Conservation (phyloP, 2,329 filamentous ascomycete genomes). For the Phoma sp. region DNA sequence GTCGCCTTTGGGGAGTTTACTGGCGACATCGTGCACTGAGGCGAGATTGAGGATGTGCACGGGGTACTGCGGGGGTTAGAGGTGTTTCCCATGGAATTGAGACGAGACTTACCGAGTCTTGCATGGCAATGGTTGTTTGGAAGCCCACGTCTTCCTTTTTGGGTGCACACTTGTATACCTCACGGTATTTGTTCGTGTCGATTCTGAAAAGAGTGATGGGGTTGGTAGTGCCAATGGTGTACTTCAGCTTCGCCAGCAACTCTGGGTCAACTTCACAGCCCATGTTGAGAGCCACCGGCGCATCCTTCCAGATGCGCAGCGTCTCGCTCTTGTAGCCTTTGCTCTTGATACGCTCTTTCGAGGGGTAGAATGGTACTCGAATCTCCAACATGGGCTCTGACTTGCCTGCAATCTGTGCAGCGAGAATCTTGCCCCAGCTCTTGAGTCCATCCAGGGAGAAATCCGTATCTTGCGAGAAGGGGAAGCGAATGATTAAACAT, state of each 20-base stretch:
- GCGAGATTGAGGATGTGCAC: constrained; percentile 72
- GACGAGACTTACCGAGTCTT: constrained; percentile 66
- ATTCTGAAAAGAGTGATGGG: constrained; percentile 73
- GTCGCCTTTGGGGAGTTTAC: constrained; percentile 58
- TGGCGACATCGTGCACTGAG: constrained; percentile 68
- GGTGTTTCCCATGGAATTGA: not conserved
- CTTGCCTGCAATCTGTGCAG: constrained; percentile 44
- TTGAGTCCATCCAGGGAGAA: constrained; percentile 43
- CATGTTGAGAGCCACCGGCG: constrained; percentile 57
- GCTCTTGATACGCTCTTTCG: constrained; percentile 62
- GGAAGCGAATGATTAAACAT: constrained; percentile 73
- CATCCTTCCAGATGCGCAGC: constrained; percentile 72
- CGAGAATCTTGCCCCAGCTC: constrained; percentile 42
- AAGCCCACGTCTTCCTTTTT: constrained; percentile 66
- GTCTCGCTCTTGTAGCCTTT: constrained; percentile 66
- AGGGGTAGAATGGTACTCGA: constrained; percentile 70
- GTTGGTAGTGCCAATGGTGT: constrained; percentile 72
- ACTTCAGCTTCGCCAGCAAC: constrained; percentile 67
- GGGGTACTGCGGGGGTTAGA: constrained; percentile 63
- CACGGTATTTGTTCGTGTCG: constrained; percentile 63
- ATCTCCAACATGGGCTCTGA: constrained; percentile 69
- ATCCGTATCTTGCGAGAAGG: constrained; percentile 53
- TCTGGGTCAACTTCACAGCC: constrained; percentile 57
- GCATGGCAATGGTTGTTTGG: constrained; percentile 71
- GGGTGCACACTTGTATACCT: constrained; percentile 69